These are phyloP conservation scores for Edaphochlamys debaryana DNA, from an alignment of 139 green algal species.

Conservation along the genomic window DNA sequence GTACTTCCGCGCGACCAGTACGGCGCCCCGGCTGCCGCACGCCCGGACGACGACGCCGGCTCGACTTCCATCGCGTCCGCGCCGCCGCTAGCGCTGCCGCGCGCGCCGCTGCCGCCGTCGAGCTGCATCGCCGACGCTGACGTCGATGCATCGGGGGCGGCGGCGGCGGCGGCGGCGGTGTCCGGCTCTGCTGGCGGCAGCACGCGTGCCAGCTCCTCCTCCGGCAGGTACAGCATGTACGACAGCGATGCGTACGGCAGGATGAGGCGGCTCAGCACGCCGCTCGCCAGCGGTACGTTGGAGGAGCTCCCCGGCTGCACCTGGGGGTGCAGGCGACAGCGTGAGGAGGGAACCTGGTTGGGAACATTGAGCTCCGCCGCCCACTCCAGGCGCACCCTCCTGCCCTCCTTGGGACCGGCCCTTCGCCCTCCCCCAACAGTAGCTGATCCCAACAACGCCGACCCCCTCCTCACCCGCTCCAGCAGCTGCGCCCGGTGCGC, in stretches of 20 bases:
- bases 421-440: too few species aligned
- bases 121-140: neutral
- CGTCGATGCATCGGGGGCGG: neutral
- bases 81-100: neutral
- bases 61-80: neutral
- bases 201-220: neutral
- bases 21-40: too few species aligned
- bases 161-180: neutral
- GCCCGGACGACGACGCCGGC: neutral
- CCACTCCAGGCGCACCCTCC: too few species aligned
- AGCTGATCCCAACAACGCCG: too few species aligned
- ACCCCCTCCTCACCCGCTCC: neutral
- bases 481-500: conserved; percentile 28
- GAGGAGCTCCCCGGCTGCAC: neutral
- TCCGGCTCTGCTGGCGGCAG: neutral
- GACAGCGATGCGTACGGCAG: conserved; percentile 22
- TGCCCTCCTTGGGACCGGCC: too few species aligned
- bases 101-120: neutral
- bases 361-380: too few species aligned
- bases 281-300: conserved; percentile 10
- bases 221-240: conserved; percentile 19
- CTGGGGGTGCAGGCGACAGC: neutral
- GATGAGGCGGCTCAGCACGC: conserved; percentile 25
- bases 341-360: too few species aligned
- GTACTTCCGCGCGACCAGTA: conserved; percentile 4